Evolutionary conservation across 108 stramenopile genomes (phyloP).

Genomic region (Cyclostephanos invisitatus): DNA sequence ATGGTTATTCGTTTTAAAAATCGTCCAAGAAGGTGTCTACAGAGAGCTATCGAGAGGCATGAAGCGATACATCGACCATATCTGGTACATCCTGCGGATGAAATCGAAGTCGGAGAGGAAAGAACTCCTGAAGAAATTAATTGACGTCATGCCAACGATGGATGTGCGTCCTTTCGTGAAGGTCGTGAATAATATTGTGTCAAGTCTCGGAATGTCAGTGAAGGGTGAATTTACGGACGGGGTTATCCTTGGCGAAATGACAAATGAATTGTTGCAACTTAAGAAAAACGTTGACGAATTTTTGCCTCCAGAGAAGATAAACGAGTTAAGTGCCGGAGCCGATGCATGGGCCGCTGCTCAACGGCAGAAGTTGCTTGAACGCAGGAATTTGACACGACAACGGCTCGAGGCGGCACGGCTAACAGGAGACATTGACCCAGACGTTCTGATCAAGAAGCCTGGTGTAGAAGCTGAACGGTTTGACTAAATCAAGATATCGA

Average conservation of each 20-base stretch:
- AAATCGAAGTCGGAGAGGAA: conserved; percentile 73
- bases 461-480: conserved; percentile 45
- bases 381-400: conserved; percentile 62
- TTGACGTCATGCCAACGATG: conserved; percentile 86
- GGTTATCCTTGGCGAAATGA: conserved; percentile 71
- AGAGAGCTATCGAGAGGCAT: conserved; percentile 72
- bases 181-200: conserved; percentile 86
- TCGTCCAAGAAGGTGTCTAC: conserved; percentile 90
- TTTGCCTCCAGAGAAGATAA: conserved; percentile 83
- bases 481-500: conserved; percentile 16
- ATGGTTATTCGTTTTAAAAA: conserved; percentile 85
- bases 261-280: conserved; percentile 81
- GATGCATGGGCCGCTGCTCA: conserved; percentile 87
- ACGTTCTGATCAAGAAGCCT: conserved; percentile 29
- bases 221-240: conserved; percentile 73
- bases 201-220: conserved; percentile 73
- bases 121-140: conserved; percentile 61
- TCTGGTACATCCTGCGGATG: conserved; percentile 82
- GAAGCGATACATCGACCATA: conserved; percentile 80
- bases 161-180: conserved; percentile 88
- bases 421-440: conserved; percentile 39
- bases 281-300: conserved; percentile 76
- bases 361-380: conserved; percentile 62
- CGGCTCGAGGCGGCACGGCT: conserved; percentile 54
- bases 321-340: conserved; percentile 71